Conservation (phyloP, 345 rosid species). For the Syzygium aqueum region DNA sequence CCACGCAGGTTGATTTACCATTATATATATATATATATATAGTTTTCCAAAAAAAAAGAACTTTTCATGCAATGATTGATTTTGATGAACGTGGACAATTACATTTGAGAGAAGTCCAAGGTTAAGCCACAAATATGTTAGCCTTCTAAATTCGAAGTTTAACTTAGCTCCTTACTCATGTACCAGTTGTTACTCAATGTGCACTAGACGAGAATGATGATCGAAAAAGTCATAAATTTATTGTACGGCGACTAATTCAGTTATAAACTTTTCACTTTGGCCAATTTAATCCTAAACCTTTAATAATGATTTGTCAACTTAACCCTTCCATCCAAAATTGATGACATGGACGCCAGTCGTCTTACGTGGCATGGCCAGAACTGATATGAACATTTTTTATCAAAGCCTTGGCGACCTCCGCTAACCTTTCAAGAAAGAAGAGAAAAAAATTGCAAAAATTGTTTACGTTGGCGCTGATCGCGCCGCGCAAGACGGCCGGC, state of each 20-base stretch:
- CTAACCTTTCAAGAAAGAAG: background rate
- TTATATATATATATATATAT: background rate
- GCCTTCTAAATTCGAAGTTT: background rate
- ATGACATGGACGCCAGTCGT: too few relatives aligned
- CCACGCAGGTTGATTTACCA: background rate
- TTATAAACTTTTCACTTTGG: rapidly evolving
- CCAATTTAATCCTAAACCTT: background rate
- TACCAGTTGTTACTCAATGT: background rate
- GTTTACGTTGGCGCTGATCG: rapidly evolving
- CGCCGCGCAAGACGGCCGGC: rapidly evolving
- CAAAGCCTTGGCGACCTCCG: background rate
- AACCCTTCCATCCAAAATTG: background rate
- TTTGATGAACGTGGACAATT: background rate
- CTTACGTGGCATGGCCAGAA: too few relatives aligned
- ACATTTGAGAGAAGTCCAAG: background rate
- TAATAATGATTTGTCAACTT: background rate
- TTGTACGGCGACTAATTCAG: rapidly evolving
- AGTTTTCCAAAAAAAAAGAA: background rate
- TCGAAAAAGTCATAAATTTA: background rate
- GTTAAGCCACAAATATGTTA: background rate
- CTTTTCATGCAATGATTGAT: background rate
- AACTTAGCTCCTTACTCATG: too few relatives aligned
- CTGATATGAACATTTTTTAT: background rate
- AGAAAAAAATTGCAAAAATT: background rate
- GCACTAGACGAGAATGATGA: background rate